Percentiles rank a stretch among this genome's conserved stretches.
Evolutionary conservation across 305 asterid genomes (phyloP).

Genomic region (Fraxinus xanthoxyloides): DNA sequence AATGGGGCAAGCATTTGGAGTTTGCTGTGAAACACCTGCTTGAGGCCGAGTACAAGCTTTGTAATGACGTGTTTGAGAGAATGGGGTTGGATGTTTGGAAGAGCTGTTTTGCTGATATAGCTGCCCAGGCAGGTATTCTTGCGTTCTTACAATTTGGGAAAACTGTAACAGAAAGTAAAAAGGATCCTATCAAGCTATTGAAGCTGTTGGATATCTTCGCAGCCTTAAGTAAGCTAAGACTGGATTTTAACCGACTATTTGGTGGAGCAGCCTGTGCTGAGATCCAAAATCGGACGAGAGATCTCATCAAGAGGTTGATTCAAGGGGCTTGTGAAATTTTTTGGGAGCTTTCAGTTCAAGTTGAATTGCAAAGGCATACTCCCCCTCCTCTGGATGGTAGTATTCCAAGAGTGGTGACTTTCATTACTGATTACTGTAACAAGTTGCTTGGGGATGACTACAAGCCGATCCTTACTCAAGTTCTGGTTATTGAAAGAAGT

Average conservation of each 20-base stretch:
- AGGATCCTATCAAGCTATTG: conserved; percentile 82
- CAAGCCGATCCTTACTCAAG: conserved; percentile 72
- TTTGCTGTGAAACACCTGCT: conserved; percentile 89
- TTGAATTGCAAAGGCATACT: conserved; percentile 74
- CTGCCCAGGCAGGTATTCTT: conserved; percentile 85
- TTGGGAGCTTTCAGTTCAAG: conserved; percentile 92
- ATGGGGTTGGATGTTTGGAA: conserved; percentile 84
- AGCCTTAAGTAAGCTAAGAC: conserved; percentile 67
- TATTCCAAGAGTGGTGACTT: conserved; percentile 73
- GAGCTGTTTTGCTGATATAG: conserved; percentile 83
- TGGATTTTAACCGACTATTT: conserved; percentile 84
- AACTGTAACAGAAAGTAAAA: conserved; percentile 85
- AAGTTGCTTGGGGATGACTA: conserved; percentile 84
- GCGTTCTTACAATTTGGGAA: conserved; percentile 87
- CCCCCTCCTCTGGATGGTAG: conserved; percentile 84
- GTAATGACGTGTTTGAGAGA: conserved; percentile 77
- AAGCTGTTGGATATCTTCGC: conserved; percentile 81
- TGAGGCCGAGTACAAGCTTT: conserved; percentile 83
- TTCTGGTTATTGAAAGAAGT: conserved; percentile 74
- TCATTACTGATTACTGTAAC: conserved; percentile 80
- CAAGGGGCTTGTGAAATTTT: conserved; percentile 85
- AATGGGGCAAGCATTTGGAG: conserved; percentile 93
- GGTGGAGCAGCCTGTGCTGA: conserved; percentile 91
- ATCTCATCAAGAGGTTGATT: conserved; percentile 74
- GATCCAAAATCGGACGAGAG: conserved; percentile 78